phyloP scores from a whole-genome alignment of 1,139 yeast genomes.

The Diutina neorugosa region DNA sequence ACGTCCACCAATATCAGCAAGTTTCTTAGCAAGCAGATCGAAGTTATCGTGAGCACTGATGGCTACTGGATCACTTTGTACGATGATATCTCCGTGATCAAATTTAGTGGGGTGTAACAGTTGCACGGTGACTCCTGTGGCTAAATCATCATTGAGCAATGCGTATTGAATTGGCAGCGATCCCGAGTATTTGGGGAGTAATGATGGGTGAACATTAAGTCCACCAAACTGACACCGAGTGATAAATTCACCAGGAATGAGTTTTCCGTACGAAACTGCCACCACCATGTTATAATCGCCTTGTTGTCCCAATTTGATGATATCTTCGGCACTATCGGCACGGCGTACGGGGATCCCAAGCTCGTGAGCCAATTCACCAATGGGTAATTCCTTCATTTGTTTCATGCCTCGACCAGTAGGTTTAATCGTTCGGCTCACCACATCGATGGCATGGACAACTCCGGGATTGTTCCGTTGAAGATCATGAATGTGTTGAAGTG shows the following conservation, averaged over 20 bases:
- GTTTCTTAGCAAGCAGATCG: conserved; percentile 25
- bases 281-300: conserved; percentile 48
- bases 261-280: conserved; percentile 81
- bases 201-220: conserved; percentile 84
- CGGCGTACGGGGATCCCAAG: conserved; percentile 20
- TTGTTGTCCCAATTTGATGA: conserved; percentile 17
- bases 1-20: conserved; percentile 51
- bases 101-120: conserved; percentile 80
- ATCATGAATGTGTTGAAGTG: conserved; percentile 35
- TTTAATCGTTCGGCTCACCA: conserved; percentile 59
- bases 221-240: conserved; percentile 46
- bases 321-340: conserved; percentile 51
- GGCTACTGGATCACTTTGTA: conserved; percentile 37
- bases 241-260: conserved; percentile 58
- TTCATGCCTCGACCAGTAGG: conserved; percentile 56
- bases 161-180: conserved; percentile 86
- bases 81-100: conserved; percentile 63
- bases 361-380: conserved; percentile 25
- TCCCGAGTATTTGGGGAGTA: conserved; percentile 75
- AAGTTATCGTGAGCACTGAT: conserved; percentile 32
- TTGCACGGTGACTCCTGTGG: conserved; percentile 82
- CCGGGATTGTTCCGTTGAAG: conserved; percentile 17
- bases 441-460: conserved; percentile 35
- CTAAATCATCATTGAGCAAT: conserved; percentile 45
- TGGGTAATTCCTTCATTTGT: conserved; percentile 38